Evolutionary conservation across 768 basidiomycete genomes (phyloP).

Genomic region (Lentinula edodes): DNA sequence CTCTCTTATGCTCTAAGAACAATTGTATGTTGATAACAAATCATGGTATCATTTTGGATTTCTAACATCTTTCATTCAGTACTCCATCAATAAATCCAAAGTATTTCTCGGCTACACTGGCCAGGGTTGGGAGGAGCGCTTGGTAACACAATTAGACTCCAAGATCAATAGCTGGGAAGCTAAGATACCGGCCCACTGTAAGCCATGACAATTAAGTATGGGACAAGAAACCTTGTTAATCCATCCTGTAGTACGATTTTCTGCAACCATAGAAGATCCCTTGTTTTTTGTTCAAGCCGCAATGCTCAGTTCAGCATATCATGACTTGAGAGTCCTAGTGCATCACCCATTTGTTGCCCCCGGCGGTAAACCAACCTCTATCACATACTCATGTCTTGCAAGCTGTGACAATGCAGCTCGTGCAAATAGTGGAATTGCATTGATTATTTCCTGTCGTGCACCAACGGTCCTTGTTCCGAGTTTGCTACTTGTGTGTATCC

Average conservation of each 20-base stretch:
- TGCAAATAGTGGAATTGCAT: not conserved
- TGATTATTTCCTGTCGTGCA: not conserved
- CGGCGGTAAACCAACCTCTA: not conserved
- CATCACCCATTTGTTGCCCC: slow-evolving; percentile 4
- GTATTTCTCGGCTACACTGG: not conserved
- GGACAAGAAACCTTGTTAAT: not conserved
- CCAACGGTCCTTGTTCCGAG: not conserved
- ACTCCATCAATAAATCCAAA: slow-evolving; percentile 9
- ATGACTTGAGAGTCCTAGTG: not conserved
- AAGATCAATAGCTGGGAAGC: slow-evolving; percentile 75
- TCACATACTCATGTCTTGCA: not conserved
- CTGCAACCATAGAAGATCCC: slow-evolving; percentile 21
- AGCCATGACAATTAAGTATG: not conserved
- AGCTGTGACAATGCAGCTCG: slow-evolving; percentile 2
- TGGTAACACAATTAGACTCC: slow-evolving; percentile 68
- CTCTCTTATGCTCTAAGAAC: slow-evolving; percentile 1
- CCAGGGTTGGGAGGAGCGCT: slow-evolving; percentile 30
- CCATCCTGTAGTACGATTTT: not conserved
- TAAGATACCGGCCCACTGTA: slow-evolving; percentile 53
- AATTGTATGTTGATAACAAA: slow-evolving; percentile 9
- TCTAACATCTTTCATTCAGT: slow-evolving; percentile 17
- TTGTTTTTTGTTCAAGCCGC: slow-evolving; percentile 42
- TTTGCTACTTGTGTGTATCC: not conserved
- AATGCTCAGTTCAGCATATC: slow-evolving; percentile 28
- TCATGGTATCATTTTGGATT: slow-evolving; percentile 8